Conservation (phyloP, 176 grass and related monocot genomes). For the Olyra latifolia region DNA sequence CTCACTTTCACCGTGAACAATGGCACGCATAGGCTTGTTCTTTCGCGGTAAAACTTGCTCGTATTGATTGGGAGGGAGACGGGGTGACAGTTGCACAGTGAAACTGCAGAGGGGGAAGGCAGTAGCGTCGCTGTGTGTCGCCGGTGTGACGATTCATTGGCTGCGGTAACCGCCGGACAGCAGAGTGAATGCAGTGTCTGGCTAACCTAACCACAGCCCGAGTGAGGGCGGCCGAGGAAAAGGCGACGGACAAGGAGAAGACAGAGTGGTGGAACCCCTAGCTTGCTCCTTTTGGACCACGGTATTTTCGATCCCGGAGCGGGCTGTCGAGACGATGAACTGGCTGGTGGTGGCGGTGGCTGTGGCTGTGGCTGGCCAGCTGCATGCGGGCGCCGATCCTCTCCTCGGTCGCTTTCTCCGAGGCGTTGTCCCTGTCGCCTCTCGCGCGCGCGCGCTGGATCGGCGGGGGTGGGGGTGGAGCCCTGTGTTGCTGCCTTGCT, state of each 20-base stretch:
- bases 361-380: neutral
- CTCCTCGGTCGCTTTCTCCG: conserved; percentile 1
- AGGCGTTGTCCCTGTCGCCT: neutral
- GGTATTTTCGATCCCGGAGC: conserved; percentile 27
- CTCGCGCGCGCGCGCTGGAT: too few relatives aligned
- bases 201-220: too few relatives aligned
- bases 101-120: neutral
- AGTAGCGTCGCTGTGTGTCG: neutral
- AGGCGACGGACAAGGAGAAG: too few relatives aligned
- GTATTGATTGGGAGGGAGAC: neutral
- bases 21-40: neutral
- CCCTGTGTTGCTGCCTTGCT: neutral
- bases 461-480: neutral
- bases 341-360: too few relatives aligned
- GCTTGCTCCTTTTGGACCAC: conserved; percentile 37
- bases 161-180: neutral
- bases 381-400: neutral
- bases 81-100: neutral
- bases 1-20: too few relatives aligned
- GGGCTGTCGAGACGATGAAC: conserved; percentile 11
- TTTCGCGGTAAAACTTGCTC: neutral
- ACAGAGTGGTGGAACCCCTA: neutral
- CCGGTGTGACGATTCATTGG: neutral
- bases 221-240: neutral
- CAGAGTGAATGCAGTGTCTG: conserved; percentile 22